Evolutionary conservation across 768 basidiomycete species (phyloP).

Genomic region (Russula earlei): DNA sequence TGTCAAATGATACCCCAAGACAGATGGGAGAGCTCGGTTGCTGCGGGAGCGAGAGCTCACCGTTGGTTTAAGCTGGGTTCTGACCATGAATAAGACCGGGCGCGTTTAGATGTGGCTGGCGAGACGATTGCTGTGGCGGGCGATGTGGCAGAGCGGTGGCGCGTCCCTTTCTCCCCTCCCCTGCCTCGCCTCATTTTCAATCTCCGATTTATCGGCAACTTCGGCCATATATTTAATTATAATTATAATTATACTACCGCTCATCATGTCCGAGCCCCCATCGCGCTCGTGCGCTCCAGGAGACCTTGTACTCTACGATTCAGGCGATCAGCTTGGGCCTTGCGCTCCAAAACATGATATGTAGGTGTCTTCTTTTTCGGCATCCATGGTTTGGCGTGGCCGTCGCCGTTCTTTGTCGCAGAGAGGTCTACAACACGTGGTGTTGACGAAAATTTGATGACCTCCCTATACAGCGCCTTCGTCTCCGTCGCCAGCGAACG

Average conservation of each 20-base stretch:
- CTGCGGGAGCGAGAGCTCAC: constrained; percentile 29
- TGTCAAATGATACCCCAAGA: constrained; percentile 9
- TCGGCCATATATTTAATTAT: neutral
- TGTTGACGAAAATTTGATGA: constrained; percentile 75
- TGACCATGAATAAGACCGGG: constrained; percentile 22
- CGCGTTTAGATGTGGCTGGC: constrained; percentile 17
- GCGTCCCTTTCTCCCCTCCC: constrained; percentile 8
- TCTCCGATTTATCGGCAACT: constrained; percentile 15
- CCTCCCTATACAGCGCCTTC: constrained; percentile 80
- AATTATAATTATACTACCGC: neutral
- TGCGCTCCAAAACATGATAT: constrained; percentile 70
- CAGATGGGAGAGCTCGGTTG: constrained; percentile 20
- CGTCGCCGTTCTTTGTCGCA: constrained; percentile 41
- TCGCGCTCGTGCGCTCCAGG: constrained; percentile 51
- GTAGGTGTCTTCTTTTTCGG: constrained; percentile 74
- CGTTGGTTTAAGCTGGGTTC: constrained; percentile 24
- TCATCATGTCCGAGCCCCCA: constrained; percentile 19
- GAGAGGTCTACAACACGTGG: constrained; percentile 84
- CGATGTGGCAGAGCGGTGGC: constrained; percentile 19
- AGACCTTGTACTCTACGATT: constrained; percentile 61
- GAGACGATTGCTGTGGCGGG: constrained; percentile 18
- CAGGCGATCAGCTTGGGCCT: constrained; percentile 65
- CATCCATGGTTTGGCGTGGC: constrained; percentile 56
- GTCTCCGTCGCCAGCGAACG: constrained; percentile 72
- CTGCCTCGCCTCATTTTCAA: neutral